Base-by-base conservation (phyloP, 495 filamentous ascomycete species). In the Massariosphaeria phaeospora region DNA sequence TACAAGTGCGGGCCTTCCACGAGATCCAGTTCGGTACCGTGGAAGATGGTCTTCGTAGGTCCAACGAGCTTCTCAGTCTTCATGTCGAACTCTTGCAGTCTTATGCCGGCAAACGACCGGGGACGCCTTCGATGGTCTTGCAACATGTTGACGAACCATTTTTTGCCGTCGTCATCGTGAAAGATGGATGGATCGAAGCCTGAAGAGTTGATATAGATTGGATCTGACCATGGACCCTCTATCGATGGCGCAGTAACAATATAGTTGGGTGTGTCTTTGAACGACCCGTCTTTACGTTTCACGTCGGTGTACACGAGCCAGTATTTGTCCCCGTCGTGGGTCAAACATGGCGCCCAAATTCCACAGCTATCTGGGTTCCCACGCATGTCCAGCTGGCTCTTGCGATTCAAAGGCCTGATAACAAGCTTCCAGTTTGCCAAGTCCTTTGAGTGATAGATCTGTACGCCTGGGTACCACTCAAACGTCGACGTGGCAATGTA, bases 401-500 rank as follows among this genome's bases (percentile, higher is more conserved):
- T 61, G 1, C 64, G 65, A 29, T 49, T 66, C 15, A 72, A 46
- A 15, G 68, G 62, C 20, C 65, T 61, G 9, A 25, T 52, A 5
- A 66, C 68, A 29, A 82, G 69, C 20, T 73, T 66, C 81, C 81
- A 84, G 69, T 80, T 81, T 23, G 57, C 57, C 13, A 61, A 51
- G 23, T 61, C 57, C 18, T 36, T 55, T 17, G 57, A 61, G 54
- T 80, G 75, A 62, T 81, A 73, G 41, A 84, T 82, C 50, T 77
- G 79, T 9, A 61, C 57, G 12, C 57, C 80, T 0, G 81, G 81
- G 45, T 73, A 82, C 73, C 76, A 83, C 59, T 84, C 79, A 45
- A 84, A 83, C 1, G 79, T 80, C 18, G 80, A 83, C 1, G 79
- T 82, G 29, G 78, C 79, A 49, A 84, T 76, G 67, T 80, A 83